Evolutionary conservation across 306 rosid genomes (phyloP).

Genomic region (Leucaena leucocephala): DNA sequence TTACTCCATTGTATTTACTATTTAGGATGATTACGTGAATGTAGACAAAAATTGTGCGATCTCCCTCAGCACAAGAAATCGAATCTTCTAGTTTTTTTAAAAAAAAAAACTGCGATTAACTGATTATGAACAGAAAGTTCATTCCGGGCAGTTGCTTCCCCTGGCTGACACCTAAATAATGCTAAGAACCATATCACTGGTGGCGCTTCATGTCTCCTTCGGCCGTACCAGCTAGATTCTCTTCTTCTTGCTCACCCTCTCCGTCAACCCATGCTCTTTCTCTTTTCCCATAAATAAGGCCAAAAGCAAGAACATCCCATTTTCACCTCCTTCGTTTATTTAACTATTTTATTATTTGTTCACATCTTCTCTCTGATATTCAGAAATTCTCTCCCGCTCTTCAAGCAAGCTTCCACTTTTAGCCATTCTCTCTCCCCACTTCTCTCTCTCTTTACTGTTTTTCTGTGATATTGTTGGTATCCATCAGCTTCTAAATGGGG

Average conservation of each 20-base stretch:
- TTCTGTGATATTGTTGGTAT: slow-evolving; percentile 52
- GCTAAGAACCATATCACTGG: slow-evolving; percentile 9
- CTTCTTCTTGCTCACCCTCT: slow-evolving; percentile 8
- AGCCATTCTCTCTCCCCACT: slow-evolving; percentile 1
- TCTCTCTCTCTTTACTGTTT: slow-evolving; percentile 38
- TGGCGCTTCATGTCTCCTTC: slow-evolving; percentile 31
- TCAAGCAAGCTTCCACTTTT: slow-evolving; percentile 47
- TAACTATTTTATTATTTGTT: not conserved
- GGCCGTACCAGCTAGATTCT: slow-evolving; percentile 28
- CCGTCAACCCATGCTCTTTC: slow-evolving; percentile 14
- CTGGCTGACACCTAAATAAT: slow-evolving; percentile 24
- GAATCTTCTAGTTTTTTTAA: not conserved
- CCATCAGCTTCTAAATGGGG: slow-evolving; percentile 46
- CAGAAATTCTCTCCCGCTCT: slow-evolving; percentile 51
- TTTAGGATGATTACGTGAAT: not conserved
- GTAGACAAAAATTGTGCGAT: not conserved
- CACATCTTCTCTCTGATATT: slow-evolving; percentile 21
- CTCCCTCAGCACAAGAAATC: not conserved
- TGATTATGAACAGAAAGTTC: too few species aligned
- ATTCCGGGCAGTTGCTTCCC: not conserved
- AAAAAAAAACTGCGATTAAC: too few species aligned
- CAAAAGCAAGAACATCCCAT: slow-evolving; percentile 2
- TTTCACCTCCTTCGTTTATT: slow-evolving; percentile 25
- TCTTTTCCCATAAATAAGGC: not conserved
- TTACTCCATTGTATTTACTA: too few species aligned